Conservation (phyloP, 148 eudicot genomes). For the Rhododendron simsii region DNA sequence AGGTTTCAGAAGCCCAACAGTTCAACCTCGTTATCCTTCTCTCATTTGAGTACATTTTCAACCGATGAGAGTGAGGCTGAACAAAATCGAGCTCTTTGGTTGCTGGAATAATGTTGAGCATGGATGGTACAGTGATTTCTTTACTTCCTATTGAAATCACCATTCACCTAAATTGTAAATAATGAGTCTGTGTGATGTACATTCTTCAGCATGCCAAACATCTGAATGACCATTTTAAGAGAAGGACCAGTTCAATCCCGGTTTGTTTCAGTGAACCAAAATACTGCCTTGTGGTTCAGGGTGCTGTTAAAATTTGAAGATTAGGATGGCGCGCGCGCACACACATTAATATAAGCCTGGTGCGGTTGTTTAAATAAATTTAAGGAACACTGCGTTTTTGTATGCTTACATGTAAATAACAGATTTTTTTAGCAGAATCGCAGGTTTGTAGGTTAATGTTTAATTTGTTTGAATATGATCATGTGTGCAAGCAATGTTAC, state of each 20-base stretch:
- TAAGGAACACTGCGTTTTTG: not conserved
- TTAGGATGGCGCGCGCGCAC: not conserved
- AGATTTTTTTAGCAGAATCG: not conserved
- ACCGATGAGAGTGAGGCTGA: too few species aligned
- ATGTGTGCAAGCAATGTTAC: not conserved
- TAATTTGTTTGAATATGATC: not conserved
- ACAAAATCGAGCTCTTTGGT: not conserved
- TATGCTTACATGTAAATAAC: not conserved
- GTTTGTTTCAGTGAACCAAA: not conserved
- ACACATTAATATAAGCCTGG: not conserved
- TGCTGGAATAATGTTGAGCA: not conserved
- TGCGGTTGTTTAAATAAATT: not conserved
- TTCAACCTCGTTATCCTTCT: not conserved
- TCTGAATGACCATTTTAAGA: not conserved
- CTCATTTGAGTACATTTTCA: too few species aligned
- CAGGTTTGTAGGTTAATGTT: not conserved
- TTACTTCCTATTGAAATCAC: not conserved
- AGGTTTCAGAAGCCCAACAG: not conserved
- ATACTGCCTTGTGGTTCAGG: not conserved
- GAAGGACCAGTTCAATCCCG: not conserved
- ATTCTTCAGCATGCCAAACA: not conserved
- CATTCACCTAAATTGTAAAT: not conserved
- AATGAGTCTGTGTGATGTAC: not conserved
- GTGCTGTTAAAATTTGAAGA: not conserved
- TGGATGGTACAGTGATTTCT: not conserved